These are phyloP conservation scores for Paramecium caudatum DNA, from an alignment of 73 alveolate species.

Conservation along the genomic window DNA sequence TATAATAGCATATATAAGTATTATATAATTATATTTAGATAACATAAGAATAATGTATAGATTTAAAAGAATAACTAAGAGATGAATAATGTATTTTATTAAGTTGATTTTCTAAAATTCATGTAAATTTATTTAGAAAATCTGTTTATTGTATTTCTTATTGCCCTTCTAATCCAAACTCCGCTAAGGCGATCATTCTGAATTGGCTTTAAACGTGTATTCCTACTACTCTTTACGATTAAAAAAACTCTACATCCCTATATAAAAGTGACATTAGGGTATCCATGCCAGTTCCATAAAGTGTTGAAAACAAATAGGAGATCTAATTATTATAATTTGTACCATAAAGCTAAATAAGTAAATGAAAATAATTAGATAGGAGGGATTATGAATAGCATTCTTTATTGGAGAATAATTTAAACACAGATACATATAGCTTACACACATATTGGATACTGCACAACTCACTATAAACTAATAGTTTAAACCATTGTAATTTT, in stretches of 20 bases:
- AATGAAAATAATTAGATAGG: background rate
- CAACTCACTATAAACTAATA: background rate
- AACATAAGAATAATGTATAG: constrained; percentile 48
- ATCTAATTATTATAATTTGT: background rate
- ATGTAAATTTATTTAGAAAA: no score
- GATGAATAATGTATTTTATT: constrained; percentile 32
- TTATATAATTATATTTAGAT: background rate
- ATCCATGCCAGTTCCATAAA: constrained; percentile 32
- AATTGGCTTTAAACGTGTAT: background rate
- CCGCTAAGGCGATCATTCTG: constrained; percentile 31
- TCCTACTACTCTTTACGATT: background rate
- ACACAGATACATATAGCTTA: no score
- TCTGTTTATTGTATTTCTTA: no score
- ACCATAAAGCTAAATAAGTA: constrained; percentile 20
- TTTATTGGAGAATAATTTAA: no score
- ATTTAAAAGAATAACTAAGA: constrained; percentile 24
- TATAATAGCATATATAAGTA: constrained; percentile 8
- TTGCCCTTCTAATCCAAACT: no score
- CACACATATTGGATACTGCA: background rate
- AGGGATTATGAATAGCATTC: background rate
- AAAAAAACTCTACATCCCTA: background rate
- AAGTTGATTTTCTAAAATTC: constrained; percentile 7
- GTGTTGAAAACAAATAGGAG: constrained; percentile 30
- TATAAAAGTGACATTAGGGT: background rate
- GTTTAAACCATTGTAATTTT: background rate